Evolutionary conservation across 768 basidiomycete genomes (phyloP), one percentile per base, ranked within the genome.

Genomic region (Boletales sp.): DNA sequence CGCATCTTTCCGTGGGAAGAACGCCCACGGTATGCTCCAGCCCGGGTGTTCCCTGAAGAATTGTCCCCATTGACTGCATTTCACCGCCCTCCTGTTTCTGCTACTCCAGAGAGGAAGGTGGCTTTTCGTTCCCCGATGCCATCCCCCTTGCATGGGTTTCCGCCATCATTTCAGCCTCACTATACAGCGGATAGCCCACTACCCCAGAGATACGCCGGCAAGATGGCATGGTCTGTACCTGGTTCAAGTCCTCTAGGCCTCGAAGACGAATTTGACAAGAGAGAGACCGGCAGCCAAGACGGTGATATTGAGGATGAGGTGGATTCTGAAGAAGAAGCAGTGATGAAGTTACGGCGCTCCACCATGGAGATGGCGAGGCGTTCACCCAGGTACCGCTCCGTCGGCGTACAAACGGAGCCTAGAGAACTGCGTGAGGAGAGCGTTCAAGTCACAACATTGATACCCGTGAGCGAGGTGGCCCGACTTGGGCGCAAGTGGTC

Each of bases 1-100:
- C 72, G 78, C 32, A 74, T 96, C 32, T 98, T 99, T 68, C 94
- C 95, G n/a, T 99, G 95, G 95, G 95, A 99, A 64, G 79, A 83
- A 51, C 79, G 80, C 58, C 84, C 80, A 12, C 81, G 87, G 31
- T 77, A 73, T 42, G 57, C 76, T 55, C 90, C 89, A 13, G 75
- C 74, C 25, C 86, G 90, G 46, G 79, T 87, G 31, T 91, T 91
- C 60, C 91, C 89, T 28, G 70, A 67, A n/a, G 70, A 78, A 30
- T 83, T 86, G 42, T 72, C 76, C 41, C 82, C 78, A 21, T 74
- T 76, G 10, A 66, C 41, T 19, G 67, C n/a, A 14, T 43, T 51
- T 28, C 34, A 58, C 4, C 74, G 68, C 53, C 70, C 68, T 52
- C 65, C 70, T 17, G 65, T 63, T 32, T 70, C 70, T 30, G 54